phyloP scores from a whole-genome alignment of 1,284 basidiomycete genomes.

The Lentinula novae-zelandiae region DNA sequence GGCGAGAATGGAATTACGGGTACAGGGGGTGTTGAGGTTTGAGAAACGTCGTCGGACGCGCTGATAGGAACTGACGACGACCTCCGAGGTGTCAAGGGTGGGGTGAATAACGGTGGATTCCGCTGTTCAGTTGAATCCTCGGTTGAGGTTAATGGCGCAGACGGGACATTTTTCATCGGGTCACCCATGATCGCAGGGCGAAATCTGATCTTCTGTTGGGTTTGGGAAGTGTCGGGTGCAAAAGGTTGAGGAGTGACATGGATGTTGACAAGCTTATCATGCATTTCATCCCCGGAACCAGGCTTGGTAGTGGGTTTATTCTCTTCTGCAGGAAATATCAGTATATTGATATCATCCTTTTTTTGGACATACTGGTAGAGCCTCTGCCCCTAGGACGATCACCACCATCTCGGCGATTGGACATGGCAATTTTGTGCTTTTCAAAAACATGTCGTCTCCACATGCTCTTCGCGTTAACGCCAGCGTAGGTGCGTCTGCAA shows the following conservation, averaged over 20 bases:
- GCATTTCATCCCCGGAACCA: constrained; percentile 16
- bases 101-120: constrained; percentile 23
- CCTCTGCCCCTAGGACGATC: constrained; percentile 58
- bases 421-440: constrained; percentile 84
- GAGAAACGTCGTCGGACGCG: constrained; percentile 18
- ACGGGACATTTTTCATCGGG: neutral
- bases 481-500: constrained; percentile 73
- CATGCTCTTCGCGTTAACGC: constrained; percentile 84
- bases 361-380: constrained; percentile 47
- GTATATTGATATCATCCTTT: neutral
- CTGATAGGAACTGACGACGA: constrained; percentile 28
- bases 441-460: constrained; percentile 82
- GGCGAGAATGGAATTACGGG: constrained; percentile 56
- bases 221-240: constrained; percentile 27
- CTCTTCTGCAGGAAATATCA: constrained; percentile 22
- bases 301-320: constrained; percentile 38
- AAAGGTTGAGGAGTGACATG: constrained; percentile 35
- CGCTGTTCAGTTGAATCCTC: neutral
- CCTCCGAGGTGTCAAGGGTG: constrained; percentile 36
- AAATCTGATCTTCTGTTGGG: constrained; percentile 33
- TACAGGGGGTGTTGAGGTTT: constrained; percentile 24
- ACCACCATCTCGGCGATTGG: constrained; percentile 67
- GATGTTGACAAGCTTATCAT: constrained; percentile 38
- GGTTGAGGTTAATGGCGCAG: neutral
- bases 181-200: constrained; percentile 18